Evolutionary conservation across 345 rosid species (phyloP).

Genomic region (Brassica rapa): DNA sequence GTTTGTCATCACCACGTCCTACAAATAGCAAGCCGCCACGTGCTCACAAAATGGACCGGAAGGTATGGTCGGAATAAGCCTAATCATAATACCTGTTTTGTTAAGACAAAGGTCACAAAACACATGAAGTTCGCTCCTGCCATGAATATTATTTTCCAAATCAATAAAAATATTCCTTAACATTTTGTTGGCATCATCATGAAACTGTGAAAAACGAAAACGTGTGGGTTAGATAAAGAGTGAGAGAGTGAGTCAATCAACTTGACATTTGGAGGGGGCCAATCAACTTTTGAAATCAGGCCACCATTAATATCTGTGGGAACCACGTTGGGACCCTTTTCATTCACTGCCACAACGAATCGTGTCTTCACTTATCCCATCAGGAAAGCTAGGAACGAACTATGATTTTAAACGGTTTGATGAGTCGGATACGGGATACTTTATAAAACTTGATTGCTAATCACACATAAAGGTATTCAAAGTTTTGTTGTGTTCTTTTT

Average conservation of each 20-base stretch:
- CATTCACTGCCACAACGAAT: constrained; percentile 34
- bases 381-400: not conserved
- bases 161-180: not conserved
- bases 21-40: constrained; percentile 9
- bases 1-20: constrained; percentile 30
- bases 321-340: constrained; percentile 14
- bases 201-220: constrained; percentile 18
- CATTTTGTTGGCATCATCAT: not conserved
- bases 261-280: constrained; percentile 35
- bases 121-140: constrained; percentile 10
- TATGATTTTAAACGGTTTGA: not conserved
- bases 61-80: constrained; percentile 8
- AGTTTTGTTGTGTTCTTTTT: not conserved
- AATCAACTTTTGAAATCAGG: constrained; percentile 24
- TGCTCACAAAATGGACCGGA: not conserved
- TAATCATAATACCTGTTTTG: constrained; percentile 26
- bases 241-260: constrained; percentile 10
- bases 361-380: constrained; percentile 32
- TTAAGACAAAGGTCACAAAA: constrained; percentile 7
- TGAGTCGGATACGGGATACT: not conserved
- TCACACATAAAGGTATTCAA: not conserved
- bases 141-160: not conserved
- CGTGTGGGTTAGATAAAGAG: constrained; percentile 20
- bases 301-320: constrained; percentile 33
- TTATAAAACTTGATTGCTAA: not conserved